A percentile compares a stretch with the other conserved stretches of the same genome.
Evolutionary conservation across 179 eudicot species (phyloP).

Genomic region (Silene noctiflora): DNA sequence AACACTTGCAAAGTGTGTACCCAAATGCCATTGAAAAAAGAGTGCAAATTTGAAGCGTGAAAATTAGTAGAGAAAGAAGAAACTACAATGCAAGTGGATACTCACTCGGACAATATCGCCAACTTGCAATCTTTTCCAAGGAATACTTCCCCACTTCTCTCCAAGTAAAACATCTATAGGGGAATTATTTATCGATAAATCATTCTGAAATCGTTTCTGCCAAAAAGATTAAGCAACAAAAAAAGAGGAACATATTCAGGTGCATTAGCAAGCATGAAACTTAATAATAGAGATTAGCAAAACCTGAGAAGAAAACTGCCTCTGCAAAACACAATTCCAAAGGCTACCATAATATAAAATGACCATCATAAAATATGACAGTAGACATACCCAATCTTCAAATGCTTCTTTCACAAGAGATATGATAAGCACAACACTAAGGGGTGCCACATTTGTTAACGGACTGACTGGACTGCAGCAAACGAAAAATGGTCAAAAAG

Average conservation of each 20-base stretch:
- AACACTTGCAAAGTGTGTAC: background rate
- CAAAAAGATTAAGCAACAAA: constrained; percentile 12
- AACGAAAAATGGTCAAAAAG: constrained; percentile 27
- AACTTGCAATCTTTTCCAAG: constrained; percentile 92
- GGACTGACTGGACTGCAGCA: constrained; percentile 97
- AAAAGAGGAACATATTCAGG: constrained; percentile 9
- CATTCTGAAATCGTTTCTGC: constrained; percentile 51
- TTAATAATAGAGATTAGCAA: constrained; percentile 1
- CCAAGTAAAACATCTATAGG: constrained; percentile 65
- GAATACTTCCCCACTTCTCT: constrained; percentile 55
- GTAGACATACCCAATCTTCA: constrained; percentile 95
- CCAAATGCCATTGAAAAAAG: background rate
- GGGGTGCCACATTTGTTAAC: constrained; percentile 88
- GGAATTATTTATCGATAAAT: constrained; percentile 74
- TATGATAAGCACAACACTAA: constrained; percentile 78
- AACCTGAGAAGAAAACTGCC: background rate
- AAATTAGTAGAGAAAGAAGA: background rate
- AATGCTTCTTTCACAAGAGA: constrained; percentile 97
- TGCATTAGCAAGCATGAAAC: background rate
- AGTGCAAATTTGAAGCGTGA: background rate
- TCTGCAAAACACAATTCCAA: background rate
- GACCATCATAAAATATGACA: constrained; percentile 1
- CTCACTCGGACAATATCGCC: constrained; percentile 90
- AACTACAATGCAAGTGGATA: constrained; percentile 18
- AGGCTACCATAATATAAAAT: background rate